Percentiles rank a stretch among this genome's conserved stretches.
phyloP scores from a whole-genome alignment of 1,284 basidiomycete species.

The Takashimella tepidaria region DNA sequence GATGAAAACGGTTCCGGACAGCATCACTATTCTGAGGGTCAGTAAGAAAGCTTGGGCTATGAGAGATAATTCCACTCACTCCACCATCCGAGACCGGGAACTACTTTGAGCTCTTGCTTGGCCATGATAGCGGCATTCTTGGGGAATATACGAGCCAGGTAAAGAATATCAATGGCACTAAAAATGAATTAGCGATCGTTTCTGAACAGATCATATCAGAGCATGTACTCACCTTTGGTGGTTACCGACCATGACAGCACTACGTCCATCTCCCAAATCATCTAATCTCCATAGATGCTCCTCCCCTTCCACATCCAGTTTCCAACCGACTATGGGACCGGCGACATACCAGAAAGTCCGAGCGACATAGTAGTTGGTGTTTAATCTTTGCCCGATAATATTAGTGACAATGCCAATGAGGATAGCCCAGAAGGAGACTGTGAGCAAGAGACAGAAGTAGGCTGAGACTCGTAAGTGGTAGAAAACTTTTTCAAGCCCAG shows the following conservation, averaged over 20 bases:
- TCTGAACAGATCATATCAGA: neutral
- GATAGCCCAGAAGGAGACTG: constrained; percentile 71
- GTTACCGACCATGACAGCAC: constrained; percentile 73
- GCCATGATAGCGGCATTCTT: constrained; percentile 82
- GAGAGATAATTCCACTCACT: constrained; percentile 50
- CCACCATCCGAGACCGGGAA: constrained; percentile 84
- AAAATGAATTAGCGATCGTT: constrained; percentile 1
- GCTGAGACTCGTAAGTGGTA: constrained; percentile 62
- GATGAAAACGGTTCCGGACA: constrained; percentile 88
- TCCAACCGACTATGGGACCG: constrained; percentile 65
- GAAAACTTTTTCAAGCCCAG: neutral
- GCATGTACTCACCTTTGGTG: constrained; percentile 64
- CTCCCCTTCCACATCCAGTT: constrained; percentile 76
- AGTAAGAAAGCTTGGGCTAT: neutral
- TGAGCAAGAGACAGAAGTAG: constrained; percentile 68
- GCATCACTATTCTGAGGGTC: constrained; percentile 54
- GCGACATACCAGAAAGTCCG: constrained; percentile 73
- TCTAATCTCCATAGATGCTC: constrained; percentile 62
- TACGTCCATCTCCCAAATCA: constrained; percentile 51
- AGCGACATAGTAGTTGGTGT: constrained; percentile 82
- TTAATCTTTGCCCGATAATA: constrained; percentile 64
- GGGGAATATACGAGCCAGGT: constrained; percentile 83
- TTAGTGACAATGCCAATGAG: constrained; percentile 66
- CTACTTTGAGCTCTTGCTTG: constrained; percentile 82
- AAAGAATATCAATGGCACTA: constrained; percentile 77